Evolutionary conservation across 306 rosid genomes (phyloP), one percentile per base, ranked within the genome.

Genomic region (Glycine latifolia): DNA sequence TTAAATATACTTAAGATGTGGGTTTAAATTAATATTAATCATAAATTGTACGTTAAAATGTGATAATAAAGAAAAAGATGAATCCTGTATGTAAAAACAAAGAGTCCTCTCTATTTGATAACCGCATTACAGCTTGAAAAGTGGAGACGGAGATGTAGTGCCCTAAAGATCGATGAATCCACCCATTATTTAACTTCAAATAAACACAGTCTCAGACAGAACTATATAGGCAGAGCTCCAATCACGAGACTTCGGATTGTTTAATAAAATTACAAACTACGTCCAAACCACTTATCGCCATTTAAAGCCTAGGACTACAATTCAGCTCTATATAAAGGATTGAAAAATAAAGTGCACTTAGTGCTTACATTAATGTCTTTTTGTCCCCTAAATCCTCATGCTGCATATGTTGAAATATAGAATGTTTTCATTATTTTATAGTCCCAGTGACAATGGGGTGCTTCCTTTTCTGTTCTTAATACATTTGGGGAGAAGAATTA

Each of bases 371-470:
- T 56, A 20, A 37, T 59, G 71, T 5, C 33, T 11, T 78, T 78
- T 67, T 52, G 54, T 12, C 73, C 37, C 12, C 73, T 62, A 16
- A 10, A 73, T 72, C 65, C 49, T 35, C 15, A 46, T 17, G 13
- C 2, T 46, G 11, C 15, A 39, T 48, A 8, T 2, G 33, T 33
- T 77, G 39, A 69, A 17, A 43, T 44, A 2, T n/a, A 56, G 20
- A 46, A 39, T 15, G 26, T 70, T 44, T 56, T 70, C 71, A 70
- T 58, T 70, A 60, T 66, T 66, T 39, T 60, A 44, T 76, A 52
- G 55, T 53, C 54, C 41, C 9, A 31, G 14, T 50, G 14, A 50
- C 62, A 13, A 6, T 13, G 76, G 13, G 76, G 13, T 75, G 58
- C 12, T 41, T 41, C 15, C 16, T 44, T 78, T 53, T 54, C 59